phyloP scores from a whole-genome alignment of 2,329 filamentous ascomycete species.

The Penicillium sp. region DNA sequence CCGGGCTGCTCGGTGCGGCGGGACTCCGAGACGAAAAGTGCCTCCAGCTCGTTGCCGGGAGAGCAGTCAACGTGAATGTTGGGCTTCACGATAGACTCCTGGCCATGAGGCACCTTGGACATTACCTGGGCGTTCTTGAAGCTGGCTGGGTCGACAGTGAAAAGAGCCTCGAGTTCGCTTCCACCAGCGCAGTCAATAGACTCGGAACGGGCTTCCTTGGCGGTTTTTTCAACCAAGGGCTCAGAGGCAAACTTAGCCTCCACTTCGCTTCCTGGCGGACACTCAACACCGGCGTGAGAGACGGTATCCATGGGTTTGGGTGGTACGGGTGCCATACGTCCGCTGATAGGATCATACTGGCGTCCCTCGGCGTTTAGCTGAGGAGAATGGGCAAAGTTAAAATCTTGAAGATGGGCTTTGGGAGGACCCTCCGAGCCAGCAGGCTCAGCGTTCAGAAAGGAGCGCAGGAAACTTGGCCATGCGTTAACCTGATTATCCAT shows the following conservation, averaged over 20 bases:
- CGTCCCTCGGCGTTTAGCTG: not conserved
- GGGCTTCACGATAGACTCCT: slow-evolving; percentile 6
- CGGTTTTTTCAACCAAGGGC: slow-evolving; percentile 1
- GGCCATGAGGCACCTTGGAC: not conserved
- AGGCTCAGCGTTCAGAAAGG: slow-evolving; percentile 19
- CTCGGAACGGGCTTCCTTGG: not conserved
- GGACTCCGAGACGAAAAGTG: slow-evolving; percentile 8
- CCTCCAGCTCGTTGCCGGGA: slow-evolving; percentile 11
- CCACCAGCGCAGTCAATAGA: slow-evolving; percentile 9
- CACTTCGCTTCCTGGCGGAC: slow-evolving; percentile 7
- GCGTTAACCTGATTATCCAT: slow-evolving; percentile 20
- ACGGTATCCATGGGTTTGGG: not conserved
- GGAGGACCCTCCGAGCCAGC: not conserved
- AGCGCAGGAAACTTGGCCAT: slow-evolving; percentile 33
- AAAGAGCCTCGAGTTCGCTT: slow-evolving; percentile 7
- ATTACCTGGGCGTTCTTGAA: not conserved
- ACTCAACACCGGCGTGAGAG: not conserved
- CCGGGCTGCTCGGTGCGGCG: not conserved
- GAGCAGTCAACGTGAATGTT: slow-evolving; percentile 10
- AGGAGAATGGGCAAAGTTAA: slow-evolving; percentile 6
- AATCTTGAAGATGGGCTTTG: slow-evolving; percentile 5
- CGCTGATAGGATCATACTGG: slow-evolving; percentile 44
- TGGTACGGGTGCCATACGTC: slow-evolving; percentile 37
- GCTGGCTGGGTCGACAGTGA: not conserved
- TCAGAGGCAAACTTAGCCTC: slow-evolving; percentile 10